Evolutionary conservation across 805 yeast genomes (phyloP).

Genomic region (Candida nitratophila): DNA sequence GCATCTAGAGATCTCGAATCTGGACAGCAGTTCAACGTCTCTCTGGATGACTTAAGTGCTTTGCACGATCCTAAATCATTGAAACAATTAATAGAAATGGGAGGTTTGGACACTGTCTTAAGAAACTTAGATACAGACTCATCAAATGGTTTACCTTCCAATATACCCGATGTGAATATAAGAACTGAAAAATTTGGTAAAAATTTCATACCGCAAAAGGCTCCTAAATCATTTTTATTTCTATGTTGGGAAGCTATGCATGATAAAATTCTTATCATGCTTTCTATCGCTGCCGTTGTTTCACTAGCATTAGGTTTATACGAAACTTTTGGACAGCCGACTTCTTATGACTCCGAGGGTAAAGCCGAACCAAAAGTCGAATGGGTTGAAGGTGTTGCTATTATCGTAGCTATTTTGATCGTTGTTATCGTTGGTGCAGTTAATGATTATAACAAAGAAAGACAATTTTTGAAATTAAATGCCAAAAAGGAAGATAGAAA

Average conservation of each 20-base stretch:
- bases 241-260: slow-evolving; percentile 80
- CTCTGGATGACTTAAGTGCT: slow-evolving; percentile 31
- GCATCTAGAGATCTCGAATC: neutral
- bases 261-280: slow-evolving; percentile 81
- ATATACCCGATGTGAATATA: slow-evolving; percentile 22
- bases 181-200: slow-evolving; percentile 54
- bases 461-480: slow-evolving; percentile 83
- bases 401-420: slow-evolving; percentile 81
- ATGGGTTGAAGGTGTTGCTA: slow-evolving; percentile 99
- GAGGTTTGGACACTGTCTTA: slow-evolving; percentile 35
- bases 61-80: slow-evolving; percentile 63
- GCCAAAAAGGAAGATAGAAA: slow-evolving; percentile 82
- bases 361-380: slow-evolving; percentile 75
- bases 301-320: slow-evolving; percentile 88
- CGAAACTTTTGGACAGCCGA: slow-evolving; percentile 82
- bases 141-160: slow-evolving; percentile 32
- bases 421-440: slow-evolving; percentile 91
- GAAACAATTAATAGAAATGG: slow-evolving; percentile 30
- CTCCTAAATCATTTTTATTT: slow-evolving; percentile 58
- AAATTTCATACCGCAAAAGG: slow-evolving; percentile 65
- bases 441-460: slow-evolving; percentile 95
- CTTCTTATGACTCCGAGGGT: slow-evolving; percentile 74
- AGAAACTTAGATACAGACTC: slow-evolving; percentile 29
- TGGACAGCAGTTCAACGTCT: slow-evolving; percentile 11
- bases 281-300: slow-evolving; percentile 80